Base-by-base conservation (phyloP, 495 filamentous ascomycete species). In the Alectoria sarmentosa region DNA sequence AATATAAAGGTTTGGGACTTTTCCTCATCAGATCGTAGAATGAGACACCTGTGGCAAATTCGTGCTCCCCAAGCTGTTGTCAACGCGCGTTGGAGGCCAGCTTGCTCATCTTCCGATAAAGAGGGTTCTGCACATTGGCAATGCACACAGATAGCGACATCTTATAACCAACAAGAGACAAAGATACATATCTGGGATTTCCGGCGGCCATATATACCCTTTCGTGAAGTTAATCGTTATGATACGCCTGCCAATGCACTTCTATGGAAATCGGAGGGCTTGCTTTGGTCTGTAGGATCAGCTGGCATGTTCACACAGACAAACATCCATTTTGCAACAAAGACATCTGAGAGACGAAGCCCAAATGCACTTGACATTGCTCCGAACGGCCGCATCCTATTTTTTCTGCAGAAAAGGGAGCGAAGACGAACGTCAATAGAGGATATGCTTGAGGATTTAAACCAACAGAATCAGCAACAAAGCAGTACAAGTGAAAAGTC, bases 1-100 rank as follows among this genome's bases (percentile, higher is more conserved):
- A 88, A 86, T 59, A 89, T 96, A 68, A 86, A 92, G 83, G 86
- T 98, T 39, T 98, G 95, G 95, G 91, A 98, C 73, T 82, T 97
- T 70, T 80, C 82, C n/a, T 84, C 83, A 36, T 84, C 86, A 36
- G 86, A 90, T 67, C 86, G 90, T 71, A 83, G 90, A 57, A 90
- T 91, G 74, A 96, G 94, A 72, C 82, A 92, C 17, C 73, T 74
- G 17, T 84, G 79, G 67, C 77, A 82, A 46, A 76, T 88, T 57
- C 80, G 84, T 62, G 82, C 84, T 21, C 86, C 86, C 28, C 82
- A 86, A 73, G 80, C 89, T 5, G 86, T 97, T 14, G 80, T 85
- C 19, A 84, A 88, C 64, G 86, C 92, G 11, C 85, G 90, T 41
- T 98, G 95, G 95, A 82, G 94, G 13, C 92, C 94, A 0, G 83